Evolutionary conservation across 2,329 filamentous ascomycete genomes (phyloP).

Genomic region (Nannizzia gypsea): DNA sequence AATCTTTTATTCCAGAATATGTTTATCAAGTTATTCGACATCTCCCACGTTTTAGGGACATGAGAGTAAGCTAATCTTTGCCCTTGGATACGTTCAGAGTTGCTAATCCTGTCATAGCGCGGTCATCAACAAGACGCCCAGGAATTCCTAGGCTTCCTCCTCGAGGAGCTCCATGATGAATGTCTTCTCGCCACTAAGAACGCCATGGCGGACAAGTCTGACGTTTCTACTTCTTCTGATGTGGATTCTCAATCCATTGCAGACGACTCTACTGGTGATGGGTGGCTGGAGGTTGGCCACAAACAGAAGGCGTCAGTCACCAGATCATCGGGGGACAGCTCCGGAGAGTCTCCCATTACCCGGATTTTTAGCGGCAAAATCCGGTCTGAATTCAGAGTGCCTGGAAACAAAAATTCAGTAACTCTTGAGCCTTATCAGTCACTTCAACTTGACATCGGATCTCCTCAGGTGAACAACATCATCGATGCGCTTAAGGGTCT

Average conservation of each 20-base stretch:
- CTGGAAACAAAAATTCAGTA: conserved; percentile 78
- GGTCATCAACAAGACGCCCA: conserved; percentile 97
- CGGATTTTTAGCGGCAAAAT: conserved; percentile 91
- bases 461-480: conserved; percentile 77
- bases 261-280: conserved; percentile 39
- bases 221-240: conserved; percentile 34
- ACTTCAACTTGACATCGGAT: conserved; percentile 85
- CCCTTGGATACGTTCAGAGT: not conserved
- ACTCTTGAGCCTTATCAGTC: conserved; percentile 90
- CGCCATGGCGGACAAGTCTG: conserved; percentile 31
- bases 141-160: conserved; percentile 85
- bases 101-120: conserved; percentile 42
- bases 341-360: conserved; percentile 68
- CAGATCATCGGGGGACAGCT: conserved; percentile 65
- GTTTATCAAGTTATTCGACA: conserved; percentile 87
- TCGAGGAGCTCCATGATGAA: conserved; percentile 89
- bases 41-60: conserved; percentile 76
- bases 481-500: conserved; percentile 78
- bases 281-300: conserved; percentile 90
- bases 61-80: conserved; percentile 62
- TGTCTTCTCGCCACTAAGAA: conserved; percentile 64
- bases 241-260: conserved; percentile 28
- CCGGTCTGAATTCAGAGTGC: conserved; percentile 76
- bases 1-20: conserved; percentile 84
- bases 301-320: conserved; percentile 82